These are phyloP conservation scores for Schwanniomyces pseudopolymorphus DNA, from an alignment of 805 yeast species.

Conservation along the genomic window DNA sequence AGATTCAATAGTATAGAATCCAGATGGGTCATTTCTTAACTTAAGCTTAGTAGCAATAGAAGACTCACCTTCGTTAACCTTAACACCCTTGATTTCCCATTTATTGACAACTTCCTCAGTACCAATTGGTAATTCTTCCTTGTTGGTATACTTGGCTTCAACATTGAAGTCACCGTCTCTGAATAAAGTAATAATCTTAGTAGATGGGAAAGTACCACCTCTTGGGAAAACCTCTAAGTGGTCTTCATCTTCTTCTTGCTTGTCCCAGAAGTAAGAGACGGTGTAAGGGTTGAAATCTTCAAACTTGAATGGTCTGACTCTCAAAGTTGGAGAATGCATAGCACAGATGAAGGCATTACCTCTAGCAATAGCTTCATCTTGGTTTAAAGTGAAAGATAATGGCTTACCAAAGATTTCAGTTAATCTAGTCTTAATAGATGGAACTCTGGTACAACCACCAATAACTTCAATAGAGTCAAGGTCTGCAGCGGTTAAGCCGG, in stretches of 20 bases:
- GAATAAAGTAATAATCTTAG: conserved; percentile 92
- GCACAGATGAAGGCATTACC: conserved; percentile 99
- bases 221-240: conserved; percentile 96
- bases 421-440: conserved; percentile 81
- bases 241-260: conserved; percentile 86
- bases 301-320: conserved; percentile 98
- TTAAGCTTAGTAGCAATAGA: conserved; percentile 85
- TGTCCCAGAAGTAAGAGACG: conserved; percentile 93
- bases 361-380: conserved; percentile 98
- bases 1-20: conserved; percentile 88
- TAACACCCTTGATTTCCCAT: conserved; percentile 87
- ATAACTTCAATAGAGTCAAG: conserved; percentile 90
- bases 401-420: conserved; percentile 79
- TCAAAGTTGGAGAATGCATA: conserved; percentile 96
- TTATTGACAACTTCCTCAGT: conserved; percentile 66
- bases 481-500: conserved; percentile 70
- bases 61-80: conserved; percentile 71
- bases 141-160: conserved; percentile 81
- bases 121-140: conserved; percentile 69
- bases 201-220: conserved; percentile 90
- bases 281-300: conserved; percentile 92
- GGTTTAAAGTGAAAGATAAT: conserved; percentile 92
- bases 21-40: conserved; percentile 96
- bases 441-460: conserved; percentile 99
- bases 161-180: conserved; percentile 86